Percentiles rank a stretch among this genome's conserved stretches.
Conservation (phyloP, 176 grass and related monocot genomes). For the Canna indica region DNA sequence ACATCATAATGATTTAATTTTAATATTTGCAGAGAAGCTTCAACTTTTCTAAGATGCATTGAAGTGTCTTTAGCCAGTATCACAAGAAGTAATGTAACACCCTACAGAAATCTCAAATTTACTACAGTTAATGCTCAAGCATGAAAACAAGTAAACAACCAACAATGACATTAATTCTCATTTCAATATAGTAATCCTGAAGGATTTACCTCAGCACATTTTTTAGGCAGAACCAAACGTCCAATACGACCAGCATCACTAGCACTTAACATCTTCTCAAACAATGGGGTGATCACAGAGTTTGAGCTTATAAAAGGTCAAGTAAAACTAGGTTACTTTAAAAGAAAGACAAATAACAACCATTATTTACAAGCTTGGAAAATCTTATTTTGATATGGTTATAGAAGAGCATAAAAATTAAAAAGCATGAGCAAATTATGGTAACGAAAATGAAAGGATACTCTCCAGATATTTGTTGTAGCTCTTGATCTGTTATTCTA, state of each 20-base stretch:
- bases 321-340: conserved; percentile 24
- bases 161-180: neutral
- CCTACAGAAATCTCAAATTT: neutral
- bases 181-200: neutral
- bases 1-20: too few relatives aligned
- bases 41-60: too few relatives aligned
- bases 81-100: neutral
- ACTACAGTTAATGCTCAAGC: neutral
- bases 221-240: conserved; percentile 95
- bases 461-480: conserved; percentile 87
- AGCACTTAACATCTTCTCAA: conserved; percentile 98
- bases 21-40: too few relatives aligned
- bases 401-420: too few relatives aligned
- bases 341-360: neutral
- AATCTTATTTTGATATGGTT: neutral
- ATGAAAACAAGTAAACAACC: neutral
- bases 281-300: conserved; percentile 88
- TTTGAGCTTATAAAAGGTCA: conserved; percentile 71
- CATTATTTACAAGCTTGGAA: neutral
- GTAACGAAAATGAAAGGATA: conserved; percentile 44
- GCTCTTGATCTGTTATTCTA: conserved; percentile 92
- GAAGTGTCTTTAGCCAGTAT: neutral
- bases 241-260: conserved; percentile 98
- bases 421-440: neutral
- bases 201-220: conserved; percentile 83